Conservation (phyloP, 1,139 yeast species). For the Candida tetrigidarum region DNA sequence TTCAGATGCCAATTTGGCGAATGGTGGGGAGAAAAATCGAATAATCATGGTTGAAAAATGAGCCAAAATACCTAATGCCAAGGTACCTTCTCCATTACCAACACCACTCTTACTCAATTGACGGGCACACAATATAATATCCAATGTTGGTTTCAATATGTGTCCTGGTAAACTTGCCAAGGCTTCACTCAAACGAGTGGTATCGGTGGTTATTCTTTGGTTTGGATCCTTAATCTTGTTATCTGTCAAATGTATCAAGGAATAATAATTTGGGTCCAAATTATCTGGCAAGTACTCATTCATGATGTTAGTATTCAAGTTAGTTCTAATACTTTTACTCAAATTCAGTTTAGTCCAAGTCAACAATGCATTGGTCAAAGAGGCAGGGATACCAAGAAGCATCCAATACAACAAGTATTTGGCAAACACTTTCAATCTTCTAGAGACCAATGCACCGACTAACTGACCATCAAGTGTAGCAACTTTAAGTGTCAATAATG, state of each 20-base stretch:
- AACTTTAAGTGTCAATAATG: constrained; percentile 77
- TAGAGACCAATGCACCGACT: constrained; percentile 82
- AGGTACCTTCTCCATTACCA: constrained; percentile 82
- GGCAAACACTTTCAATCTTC: constrained; percentile 66
- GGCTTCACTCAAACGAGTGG: constrained; percentile 73
- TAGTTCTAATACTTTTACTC: constrained; percentile 65
- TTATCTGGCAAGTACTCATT: constrained; percentile 70
- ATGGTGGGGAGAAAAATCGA: constrained; percentile 85
- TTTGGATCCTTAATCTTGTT: constrained; percentile 72
- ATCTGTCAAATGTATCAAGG: constrained; percentile 58
- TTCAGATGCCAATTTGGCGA: constrained; percentile 79
- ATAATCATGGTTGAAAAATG: constrained; percentile 79
- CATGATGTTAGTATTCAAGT: constrained; percentile 66
- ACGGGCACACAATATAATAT: constrained; percentile 79
- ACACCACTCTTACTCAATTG: constrained; percentile 78
- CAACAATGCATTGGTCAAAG: constrained; percentile 75
- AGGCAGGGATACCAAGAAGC: constrained; percentile 85
- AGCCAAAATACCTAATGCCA: constrained; percentile 79
- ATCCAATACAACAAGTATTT: constrained; percentile 77
- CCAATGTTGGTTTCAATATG: constrained; percentile 81
- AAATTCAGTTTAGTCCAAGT: constrained; percentile 72
- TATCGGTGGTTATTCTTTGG: constrained; percentile 81
- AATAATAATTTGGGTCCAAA: constrained; percentile 51
- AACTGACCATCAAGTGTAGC: constrained; percentile 87
- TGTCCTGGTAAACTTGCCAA: constrained; percentile 85